Conservation (phyloP, 2,329 filamentous ascomycete species). For the Canariomyces notabilis region DNA sequence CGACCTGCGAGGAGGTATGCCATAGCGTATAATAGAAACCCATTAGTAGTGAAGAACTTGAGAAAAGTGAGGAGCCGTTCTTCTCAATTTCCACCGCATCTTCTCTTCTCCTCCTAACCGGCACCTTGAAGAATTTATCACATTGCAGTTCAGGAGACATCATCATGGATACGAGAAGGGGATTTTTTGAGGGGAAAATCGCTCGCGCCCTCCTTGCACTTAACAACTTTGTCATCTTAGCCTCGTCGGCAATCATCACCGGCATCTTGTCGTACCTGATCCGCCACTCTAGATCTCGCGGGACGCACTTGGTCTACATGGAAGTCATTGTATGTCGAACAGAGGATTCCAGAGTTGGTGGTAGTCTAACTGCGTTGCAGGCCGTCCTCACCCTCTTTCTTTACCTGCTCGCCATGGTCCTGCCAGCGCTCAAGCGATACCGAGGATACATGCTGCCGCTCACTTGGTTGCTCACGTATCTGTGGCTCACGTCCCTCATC, state of each 20-base stretch:
- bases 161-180: conserved; percentile 12
- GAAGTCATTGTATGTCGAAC: conserved; percentile 17
- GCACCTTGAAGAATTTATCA: too few relatives aligned
- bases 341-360: too few relatives aligned
- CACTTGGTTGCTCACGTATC: conserved; percentile 20
- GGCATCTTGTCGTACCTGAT: conserved; percentile 22
- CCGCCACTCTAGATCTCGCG: conserved; percentile 10
- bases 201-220: conserved; percentile 14
- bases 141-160: not conserved
- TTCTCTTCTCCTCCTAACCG: too few relatives aligned
- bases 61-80: not conserved
- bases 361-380: conserved; percentile 1
- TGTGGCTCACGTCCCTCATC: conserved; percentile 25
- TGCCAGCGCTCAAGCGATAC: conserved; percentile 22
- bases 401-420: conserved; percentile 20
- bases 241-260: conserved; percentile 21
- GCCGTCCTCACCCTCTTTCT: conserved; percentile 23
- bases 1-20: not conserved
- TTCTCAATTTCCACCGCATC: too few relatives aligned
- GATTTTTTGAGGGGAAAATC: conserved; percentile 13
- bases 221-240: conserved; percentile 21
- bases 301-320: conserved; percentile 18
- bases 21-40: not conserved
- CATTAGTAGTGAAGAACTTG: too few relatives aligned
- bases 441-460: conserved; percentile 23